phyloP scores from a whole-genome alignment of 441 rosid species.

The Omphalea diandra region DNA sequence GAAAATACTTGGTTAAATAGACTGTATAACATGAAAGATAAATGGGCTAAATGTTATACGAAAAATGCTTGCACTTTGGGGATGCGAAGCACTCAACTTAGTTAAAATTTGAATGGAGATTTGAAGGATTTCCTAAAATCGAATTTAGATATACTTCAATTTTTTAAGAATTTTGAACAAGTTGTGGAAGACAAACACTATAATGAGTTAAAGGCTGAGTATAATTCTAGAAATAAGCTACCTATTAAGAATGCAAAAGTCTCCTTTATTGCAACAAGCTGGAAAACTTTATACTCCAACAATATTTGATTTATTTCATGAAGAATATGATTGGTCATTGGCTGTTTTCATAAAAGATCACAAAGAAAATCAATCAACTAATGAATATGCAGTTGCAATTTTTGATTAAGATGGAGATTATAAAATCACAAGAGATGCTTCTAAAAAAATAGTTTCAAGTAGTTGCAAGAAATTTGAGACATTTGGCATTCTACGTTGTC shows the following conservation, averaged over 20 bases:
- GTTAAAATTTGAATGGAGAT: not conserved
- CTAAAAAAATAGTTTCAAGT: not conserved
- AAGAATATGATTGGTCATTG: not conserved
- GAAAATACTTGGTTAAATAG: no score
- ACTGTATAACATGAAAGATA: no score
- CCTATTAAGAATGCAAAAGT: not conserved
- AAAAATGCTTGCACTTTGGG: no score
- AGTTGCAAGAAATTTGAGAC: no score
- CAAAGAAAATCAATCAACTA: not conserved
- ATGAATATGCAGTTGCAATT: not conserved
- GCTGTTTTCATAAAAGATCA: not conserved
- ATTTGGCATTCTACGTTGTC: conserved; percentile 1
- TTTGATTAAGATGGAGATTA: not conserved
- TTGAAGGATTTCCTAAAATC: conserved; percentile 3
- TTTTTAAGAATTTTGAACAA: conserved; percentile 1
- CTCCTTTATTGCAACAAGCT: not conserved
- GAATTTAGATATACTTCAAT: not conserved
- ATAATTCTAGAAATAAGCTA: not conserved
- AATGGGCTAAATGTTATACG: no score
- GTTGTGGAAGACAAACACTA: not conserved
- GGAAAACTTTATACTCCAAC: not conserved
- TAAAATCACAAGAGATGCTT: not conserved
- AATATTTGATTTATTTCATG: not conserved
- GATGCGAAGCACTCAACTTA: conserved; percentile 8
- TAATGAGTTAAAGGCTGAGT: not conserved